Evolutionary conservation across 139 green algal species (phyloP), one percentile per base, ranked within the genome.

Genomic region (Zygnema cylindricum): DNA sequence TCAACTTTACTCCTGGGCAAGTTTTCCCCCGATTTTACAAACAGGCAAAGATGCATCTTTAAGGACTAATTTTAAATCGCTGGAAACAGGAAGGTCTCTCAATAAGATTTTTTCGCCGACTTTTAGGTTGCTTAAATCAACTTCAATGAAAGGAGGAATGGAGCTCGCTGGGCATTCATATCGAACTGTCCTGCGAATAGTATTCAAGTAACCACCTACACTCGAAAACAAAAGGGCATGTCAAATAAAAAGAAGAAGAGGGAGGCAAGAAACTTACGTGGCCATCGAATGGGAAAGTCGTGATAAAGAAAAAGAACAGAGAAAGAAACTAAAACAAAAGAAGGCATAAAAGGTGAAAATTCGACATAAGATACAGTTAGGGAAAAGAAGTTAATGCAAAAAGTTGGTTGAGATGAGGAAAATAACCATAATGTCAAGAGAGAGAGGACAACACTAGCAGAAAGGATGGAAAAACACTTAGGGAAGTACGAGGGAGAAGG

Each of bases 151-250:
- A 2, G 81, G 85, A 32, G 85, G 85, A 3, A 90, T 90, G 33
- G 54, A 23, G 39, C 35, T 39, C 3, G 85, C 81, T 0, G 85
- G 85, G 38, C 85, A 90, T 16, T 49, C 49, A 55, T 69, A 87
- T 33, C 23, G 30, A 21, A 90, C 81, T 21, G 77, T 90, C 23
- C 85, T 76, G 1, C 33, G 25, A 30, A 90, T 90, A 32, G 81
- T 89, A 76, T 89, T 87, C 23, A 90, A 78, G 21, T 35, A 89
- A 84, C 85, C 85, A 25, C 85, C 85, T 90, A 76, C 22, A 89
- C 32, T 30, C 55, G 1, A 43, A 3, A 79, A 63, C 7, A 63
- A 63, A 16, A 63, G 49, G 16, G 16, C 49, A 7, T 16, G 7
- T 25, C 7, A 63, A 63, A 63, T 25, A 63, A 63, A 63, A 63